Base-by-base conservation (phyloP, 768 basidiomycete genomes). In the Pleurotus eryngii region DNA sequence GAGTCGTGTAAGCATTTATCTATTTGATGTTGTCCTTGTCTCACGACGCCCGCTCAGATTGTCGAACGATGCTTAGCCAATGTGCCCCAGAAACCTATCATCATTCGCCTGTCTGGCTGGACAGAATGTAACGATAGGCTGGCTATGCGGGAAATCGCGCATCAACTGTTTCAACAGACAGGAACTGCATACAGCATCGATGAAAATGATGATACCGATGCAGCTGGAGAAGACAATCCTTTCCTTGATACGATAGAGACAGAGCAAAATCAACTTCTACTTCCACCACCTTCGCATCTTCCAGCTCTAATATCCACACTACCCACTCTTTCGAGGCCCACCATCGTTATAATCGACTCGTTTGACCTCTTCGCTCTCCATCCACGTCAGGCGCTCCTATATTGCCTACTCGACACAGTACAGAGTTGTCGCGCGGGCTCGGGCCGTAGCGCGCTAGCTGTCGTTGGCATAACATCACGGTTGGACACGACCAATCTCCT, bases 341-440 rank as follows among this genome's bases (percentile, higher is more conserved):
- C 89, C 1, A 68, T 98, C 47, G 78, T 98, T 38, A 72, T 98
- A 42, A 79, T 98, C 1, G 97, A 99, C 63, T 87, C 87, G 5
- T 95, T 98, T 69, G 97, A 99, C 68, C 80, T 95, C 24, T 99
- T 98, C 69, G 87, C 93, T 2, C 80, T 87, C 14, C 95, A 98
- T 69, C 87, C 94, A 9, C 84, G 97, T 12, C 97, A 99, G 67
- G 87, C 92, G 2, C 74, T 99, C 20, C 81, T 99, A 4, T 99
- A 99, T 67, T 98, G 95, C 67, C 81, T 99, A 15, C 79, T 99
- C 49, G 97, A 99, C 65, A 95, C 93, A 1, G 95, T 85, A 1
- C 97, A 99, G 64, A 89, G 88, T 61, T 87, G 91, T 68, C 79
- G 87, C 57, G 80, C 85, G 2, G 79, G 79, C 15, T 70, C 74